Evolutionary conservation across 2,329 filamentous ascomycete genomes (phyloP), one percentile per base, ranked within the genome.

Genomic region (Alternaria hordeiaustralica): DNA sequence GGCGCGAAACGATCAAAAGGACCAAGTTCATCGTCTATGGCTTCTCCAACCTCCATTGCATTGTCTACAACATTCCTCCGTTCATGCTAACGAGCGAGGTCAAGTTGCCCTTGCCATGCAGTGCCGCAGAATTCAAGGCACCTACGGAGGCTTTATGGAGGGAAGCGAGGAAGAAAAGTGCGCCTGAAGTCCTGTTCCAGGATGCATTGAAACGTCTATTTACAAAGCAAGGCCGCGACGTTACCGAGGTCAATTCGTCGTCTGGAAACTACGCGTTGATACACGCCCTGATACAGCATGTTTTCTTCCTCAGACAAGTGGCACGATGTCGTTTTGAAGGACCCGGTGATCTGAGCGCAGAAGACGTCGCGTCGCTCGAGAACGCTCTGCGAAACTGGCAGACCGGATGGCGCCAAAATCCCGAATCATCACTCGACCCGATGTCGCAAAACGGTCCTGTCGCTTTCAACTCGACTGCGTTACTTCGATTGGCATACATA

Each of bases 261-360:
- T 71, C 75, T 7, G 90, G 90, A 1, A 90, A 90, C 70, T 92
- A 93, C 67, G 86, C 92, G 8, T 82, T 93, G 33, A 90, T 93
- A 4, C 90, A 92, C 71, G 90, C 89, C 4, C 76, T 93, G 23
- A 85, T 92, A 11, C 90, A 93, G 70, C 89, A 92, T 65, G 89
- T 93, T 15, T 92, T 90, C 74, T 82, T 92, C 41, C 77, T 91
- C 21, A 90, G 90, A 69, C 87, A 90, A 62, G 70, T 79, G 28
- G 68, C 73, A 9, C 69, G 75, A 61, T 79, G 76, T 60, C 73
- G 75, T 5, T 76, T 75, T 54, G 69, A 80, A 66, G 67, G 75
- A 20, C 58, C 73, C 5, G 71, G 73, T 28, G 76, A 79, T 25
- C 64, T 80, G 9, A 74, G 74, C 44, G 55, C 69, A 7, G 78